Evolutionary conservation across 1,284 basidiomycete genomes (phyloP), one percentile per base, ranked within the genome.

Genomic region (Papiliotrema nemorosa): DNA sequence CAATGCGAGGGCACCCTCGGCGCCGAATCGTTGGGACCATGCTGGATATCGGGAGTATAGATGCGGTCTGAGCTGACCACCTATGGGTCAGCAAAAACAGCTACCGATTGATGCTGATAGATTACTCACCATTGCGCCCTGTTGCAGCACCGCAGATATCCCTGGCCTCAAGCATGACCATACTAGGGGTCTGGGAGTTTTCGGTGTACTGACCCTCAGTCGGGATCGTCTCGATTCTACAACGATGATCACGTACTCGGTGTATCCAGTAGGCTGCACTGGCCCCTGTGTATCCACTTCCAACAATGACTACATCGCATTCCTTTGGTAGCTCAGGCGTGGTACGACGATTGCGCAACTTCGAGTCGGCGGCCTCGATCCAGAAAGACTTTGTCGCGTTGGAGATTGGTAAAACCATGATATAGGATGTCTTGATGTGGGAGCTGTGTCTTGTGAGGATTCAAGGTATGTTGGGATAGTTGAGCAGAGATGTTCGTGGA

Each of bases 91-190:
- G 34, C 26, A 18, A n/a, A n/a, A n/a, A n/a, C n/a, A 18, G 27
- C 6, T n/a, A 12, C 18, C 3, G 12, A 14, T 26, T 13, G 13
- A 24, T 10, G 24, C 13, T 34, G 47, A 53, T 22, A 42, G 43
- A 27, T 21, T 52, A 62, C 21, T 53, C 58, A 51, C 64, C 67
- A 45, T 69, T 66, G 21, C 66, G 50, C 2, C 66, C 66, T 9
- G 59, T 62, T 2, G 68, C 68, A 9, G 62, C 68, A 3, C 57
- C 62, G 37, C 61, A 64, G 2, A 63, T 27, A 35, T 64, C 61
- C 27, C 68, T 38, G 1, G 68, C 68, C 47, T 70, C 68, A 14
- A 70, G 55, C 35, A 69, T 18, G 29, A 67, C 50, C 16, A 69
- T 49, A 18, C 21, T 47, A 2, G 49, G 53, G n/a, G 42, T 36